A percentile compares a stretch with the other conserved stretches of the same genome.
Conservation (phyloP, 345 rosid genomes). For the Odontarrhena argentea region DNA sequence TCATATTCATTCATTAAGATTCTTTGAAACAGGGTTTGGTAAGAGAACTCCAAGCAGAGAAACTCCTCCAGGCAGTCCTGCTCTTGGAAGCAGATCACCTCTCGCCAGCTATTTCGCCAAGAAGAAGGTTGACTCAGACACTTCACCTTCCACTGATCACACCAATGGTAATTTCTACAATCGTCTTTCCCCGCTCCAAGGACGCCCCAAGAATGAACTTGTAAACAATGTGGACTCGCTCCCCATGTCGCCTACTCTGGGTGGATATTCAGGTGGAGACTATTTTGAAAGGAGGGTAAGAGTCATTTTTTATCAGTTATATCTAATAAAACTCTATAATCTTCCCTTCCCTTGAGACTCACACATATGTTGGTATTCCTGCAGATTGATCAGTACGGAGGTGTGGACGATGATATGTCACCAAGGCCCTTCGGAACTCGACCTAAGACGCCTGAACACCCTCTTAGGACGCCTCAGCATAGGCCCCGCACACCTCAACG, state of each 20-base stretch:
- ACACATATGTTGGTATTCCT: constrained; percentile 12
- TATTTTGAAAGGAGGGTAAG: constrained; percentile 34
- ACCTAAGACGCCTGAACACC: constrained; percentile 41
- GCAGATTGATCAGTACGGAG: constrained; percentile 13
- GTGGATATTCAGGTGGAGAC: constrained; percentile 31
- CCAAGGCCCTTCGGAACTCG: constrained; percentile 34
- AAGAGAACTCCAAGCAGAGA: constrained; percentile 38
- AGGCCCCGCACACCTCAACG: constrained; percentile 36
- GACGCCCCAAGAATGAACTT: constrained; percentile 24
- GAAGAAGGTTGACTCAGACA: constrained; percentile 37
- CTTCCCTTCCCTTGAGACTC: background rate
- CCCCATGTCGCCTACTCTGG: constrained; percentile 33
- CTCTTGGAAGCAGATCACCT: constrained; percentile 41
- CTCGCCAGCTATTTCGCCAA: constrained; percentile 30
- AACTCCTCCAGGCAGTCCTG: constrained; percentile 32
- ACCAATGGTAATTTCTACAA: constrained; percentile 36
- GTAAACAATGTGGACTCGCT: constrained; percentile 22
- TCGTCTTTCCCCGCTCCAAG: constrained; percentile 36
- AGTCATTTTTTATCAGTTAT: background rate
- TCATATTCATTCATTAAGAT: constrained; percentile 2
- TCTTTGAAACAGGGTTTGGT: constrained; percentile 37
- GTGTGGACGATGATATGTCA: constrained; percentile 34
- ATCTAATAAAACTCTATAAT: background rate
- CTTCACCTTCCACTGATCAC: constrained; percentile 34
- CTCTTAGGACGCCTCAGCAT: constrained; percentile 36